These are phyloP conservation scores for Leishmania arabica DNA, from an alignment of 208 protist species.

Conservation along the genomic window DNA sequence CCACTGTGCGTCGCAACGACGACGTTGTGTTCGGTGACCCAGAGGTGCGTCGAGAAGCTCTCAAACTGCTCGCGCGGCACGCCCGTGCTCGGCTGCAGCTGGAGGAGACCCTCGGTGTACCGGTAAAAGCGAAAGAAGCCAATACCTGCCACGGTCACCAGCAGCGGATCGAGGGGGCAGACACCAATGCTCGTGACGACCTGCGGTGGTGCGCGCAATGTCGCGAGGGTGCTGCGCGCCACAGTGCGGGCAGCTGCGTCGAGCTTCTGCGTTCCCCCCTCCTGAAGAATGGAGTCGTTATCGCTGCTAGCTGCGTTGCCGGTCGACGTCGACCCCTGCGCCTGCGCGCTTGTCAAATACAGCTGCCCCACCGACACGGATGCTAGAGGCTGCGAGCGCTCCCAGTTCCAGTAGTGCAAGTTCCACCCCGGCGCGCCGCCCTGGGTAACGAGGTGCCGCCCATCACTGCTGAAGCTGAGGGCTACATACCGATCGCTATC, in stretches of 20 bases:
- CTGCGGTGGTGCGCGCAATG: slow-evolving; percentile 7
- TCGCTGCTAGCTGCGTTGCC: neutral
- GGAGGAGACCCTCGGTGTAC: slow-evolving; percentile 88
- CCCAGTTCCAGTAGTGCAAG: slow-evolving; percentile 92
- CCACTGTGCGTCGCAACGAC: slow-evolving; percentile 86
- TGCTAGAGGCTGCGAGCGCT: slow-evolving; percentile 88
- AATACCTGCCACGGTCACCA: slow-evolving; percentile 90
- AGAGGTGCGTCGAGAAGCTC: slow-evolving; percentile 91
- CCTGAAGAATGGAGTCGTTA: neutral
- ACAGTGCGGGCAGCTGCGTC: neutral
- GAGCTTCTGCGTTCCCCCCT: neutral
- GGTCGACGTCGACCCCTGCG: neutral
- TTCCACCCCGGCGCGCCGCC: slow-evolving; percentile 81
- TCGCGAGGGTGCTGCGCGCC: neutral
- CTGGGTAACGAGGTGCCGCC: slow-evolving; percentile 89
- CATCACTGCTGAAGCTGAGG: slow-evolving; percentile 85
- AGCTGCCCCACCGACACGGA: slow-evolving; percentile 42
- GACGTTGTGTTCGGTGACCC: slow-evolving; percentile 84
- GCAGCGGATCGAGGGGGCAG: slow-evolving; percentile 86
- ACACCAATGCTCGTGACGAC: slow-evolving; percentile 77
- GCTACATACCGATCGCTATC: slow-evolving; percentile 81
- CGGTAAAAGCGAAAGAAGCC: slow-evolving; percentile 93
- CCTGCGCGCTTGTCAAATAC: slow-evolving; percentile 7
- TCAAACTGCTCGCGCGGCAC: slow-evolving; percentile 63
- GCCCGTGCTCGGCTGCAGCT: slow-evolving; percentile 56